These are phyloP conservation scores for Rhizophora mangle DNA, from an alignment of 345 rosid genomes.

Conservation along the genomic window DNA sequence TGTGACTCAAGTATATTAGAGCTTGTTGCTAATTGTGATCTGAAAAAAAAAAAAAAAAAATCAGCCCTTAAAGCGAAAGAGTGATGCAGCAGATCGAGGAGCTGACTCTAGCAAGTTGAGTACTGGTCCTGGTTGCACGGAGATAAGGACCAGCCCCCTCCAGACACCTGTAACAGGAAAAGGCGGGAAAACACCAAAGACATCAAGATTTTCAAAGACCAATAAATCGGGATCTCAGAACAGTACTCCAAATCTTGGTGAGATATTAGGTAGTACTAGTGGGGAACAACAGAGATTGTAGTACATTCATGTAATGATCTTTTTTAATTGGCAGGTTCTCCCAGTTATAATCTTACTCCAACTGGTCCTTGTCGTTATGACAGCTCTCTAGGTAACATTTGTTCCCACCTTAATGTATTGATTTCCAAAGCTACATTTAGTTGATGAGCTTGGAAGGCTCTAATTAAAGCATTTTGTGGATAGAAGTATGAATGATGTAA, in stretches of 20 bases:
- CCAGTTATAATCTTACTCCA: conserved; percentile 61
- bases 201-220: conserved; percentile 56
- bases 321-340: conserved; percentile 75
- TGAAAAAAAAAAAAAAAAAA: conserved; percentile 14
- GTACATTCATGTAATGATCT: conserved; percentile 19
- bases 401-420: conserved; percentile 19
- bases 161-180: conserved; percentile 79
- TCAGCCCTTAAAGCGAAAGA: conserved; percentile 77
- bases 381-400: conserved; percentile 81
- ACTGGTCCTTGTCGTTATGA: conserved; percentile 95
- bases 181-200: conserved; percentile 62
- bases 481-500: too few species aligned
- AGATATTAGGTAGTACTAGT: conserved; percentile 13
- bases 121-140: conserved; percentile 44
- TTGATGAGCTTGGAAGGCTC: conserved; percentile 1
- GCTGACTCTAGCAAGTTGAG: conserved; percentile 53
- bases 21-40: conserved; percentile 14
- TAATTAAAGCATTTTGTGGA: conserved; percentile 2
- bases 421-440: not conserved
- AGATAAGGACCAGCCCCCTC: conserved; percentile 44
- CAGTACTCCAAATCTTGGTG: conserved; percentile 64
- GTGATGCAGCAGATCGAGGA: conserved; percentile 50
- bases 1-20: conserved; percentile 9
- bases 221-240: conserved; percentile 58
- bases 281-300: conserved; percentile 4